Conservation (phyloP, 768 basidiomycete genomes). For the Mycena olivaceomarginata region DNA sequence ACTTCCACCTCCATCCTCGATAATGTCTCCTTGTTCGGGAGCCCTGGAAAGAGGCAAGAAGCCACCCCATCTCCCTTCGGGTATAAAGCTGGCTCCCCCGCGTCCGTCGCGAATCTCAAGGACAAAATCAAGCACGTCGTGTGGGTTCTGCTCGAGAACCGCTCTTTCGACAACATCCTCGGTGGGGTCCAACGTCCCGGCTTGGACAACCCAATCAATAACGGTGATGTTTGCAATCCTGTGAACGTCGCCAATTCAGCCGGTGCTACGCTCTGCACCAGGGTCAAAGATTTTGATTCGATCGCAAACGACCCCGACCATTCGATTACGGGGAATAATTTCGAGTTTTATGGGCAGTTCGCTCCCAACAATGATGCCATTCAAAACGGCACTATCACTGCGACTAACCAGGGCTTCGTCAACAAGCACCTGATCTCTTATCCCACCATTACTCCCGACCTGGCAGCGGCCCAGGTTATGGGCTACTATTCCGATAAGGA, state of each 20-base stretch:
- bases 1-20: constrained; percentile 40
- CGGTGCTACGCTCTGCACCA: constrained; percentile 47
- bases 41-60: not conserved
- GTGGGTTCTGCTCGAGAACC: constrained; percentile 52
- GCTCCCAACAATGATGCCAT: constrained; percentile 45
- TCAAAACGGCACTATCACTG: constrained; percentile 32
- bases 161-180: constrained; percentile 55
- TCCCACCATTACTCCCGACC: constrained; percentile 37
- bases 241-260: constrained; percentile 42
- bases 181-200: constrained; percentile 47
- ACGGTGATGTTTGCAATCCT: constrained; percentile 49
- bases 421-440: constrained; percentile 49
- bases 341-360: constrained; percentile 50
- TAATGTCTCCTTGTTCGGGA: constrained; percentile 12
- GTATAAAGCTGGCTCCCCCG: constrained; percentile 41
- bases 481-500: constrained; percentile 48
- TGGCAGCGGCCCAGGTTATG: constrained; percentile 50
- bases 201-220: constrained; percentile 46
- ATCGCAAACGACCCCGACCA: constrained; percentile 50
- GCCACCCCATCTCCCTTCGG: constrained; percentile 41
- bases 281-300: constrained; percentile 45
- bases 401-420: constrained; percentile 50
- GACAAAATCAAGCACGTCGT: constrained; percentile 51
- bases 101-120: constrained; percentile 45
- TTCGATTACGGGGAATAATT: constrained; percentile 49